These are phyloP conservation scores for Phytophthora pistaciae DNA, from an alignment of 352 stramenopile species.

Conservation along the genomic window DNA sequence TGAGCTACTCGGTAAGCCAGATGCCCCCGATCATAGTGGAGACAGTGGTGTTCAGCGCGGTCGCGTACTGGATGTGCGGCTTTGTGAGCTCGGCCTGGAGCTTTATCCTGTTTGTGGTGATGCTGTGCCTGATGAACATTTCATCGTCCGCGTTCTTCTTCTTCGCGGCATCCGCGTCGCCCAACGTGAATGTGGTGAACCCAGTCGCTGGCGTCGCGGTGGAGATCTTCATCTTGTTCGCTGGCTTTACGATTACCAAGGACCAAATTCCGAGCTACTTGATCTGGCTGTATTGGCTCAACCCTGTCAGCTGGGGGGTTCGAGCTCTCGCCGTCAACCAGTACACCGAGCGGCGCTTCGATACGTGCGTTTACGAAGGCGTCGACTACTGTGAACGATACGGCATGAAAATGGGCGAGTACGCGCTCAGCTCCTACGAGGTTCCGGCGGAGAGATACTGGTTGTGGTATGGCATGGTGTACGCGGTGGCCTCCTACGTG, in stretches of 20 bases:
- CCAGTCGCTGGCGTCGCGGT: constrained; percentile 6
- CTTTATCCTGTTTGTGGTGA: constrained; percentile 26
- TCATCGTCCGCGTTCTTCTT: constrained; percentile 20
- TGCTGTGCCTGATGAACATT: constrained; percentile 22
- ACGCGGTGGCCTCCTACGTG: constrained; percentile 6
- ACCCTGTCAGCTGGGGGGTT: constrained; percentile 26
- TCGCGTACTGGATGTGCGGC: constrained; percentile 36
- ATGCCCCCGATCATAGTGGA: constrained; percentile 23
- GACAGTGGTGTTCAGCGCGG: constrained; percentile 11
- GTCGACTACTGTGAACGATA: constrained; percentile 39
- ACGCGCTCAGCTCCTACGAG: constrained; percentile 26
- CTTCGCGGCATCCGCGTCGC: constrained; percentile 19
- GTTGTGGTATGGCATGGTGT: constrained; percentile 31
- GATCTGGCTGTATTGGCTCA: constrained; percentile 32
- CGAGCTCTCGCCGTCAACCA: constrained; percentile 32
- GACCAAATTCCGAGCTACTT: constrained; percentile 32
- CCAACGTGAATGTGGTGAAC: constrained; percentile 25
- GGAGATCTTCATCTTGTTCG: constrained; percentile 22
- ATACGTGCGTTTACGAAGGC: constrained; percentile 32
- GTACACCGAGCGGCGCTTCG: constrained; percentile 32
- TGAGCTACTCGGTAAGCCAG: constrained; percentile 20
- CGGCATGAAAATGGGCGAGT: constrained; percentile 25
- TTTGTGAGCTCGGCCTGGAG: constrained; percentile 22
- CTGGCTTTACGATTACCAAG: constrained; percentile 27
- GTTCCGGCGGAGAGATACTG: constrained; percentile 26